phyloP scores from a whole-genome alignment of 257 asterid species.

The Knoxia roxburghii region DNA sequence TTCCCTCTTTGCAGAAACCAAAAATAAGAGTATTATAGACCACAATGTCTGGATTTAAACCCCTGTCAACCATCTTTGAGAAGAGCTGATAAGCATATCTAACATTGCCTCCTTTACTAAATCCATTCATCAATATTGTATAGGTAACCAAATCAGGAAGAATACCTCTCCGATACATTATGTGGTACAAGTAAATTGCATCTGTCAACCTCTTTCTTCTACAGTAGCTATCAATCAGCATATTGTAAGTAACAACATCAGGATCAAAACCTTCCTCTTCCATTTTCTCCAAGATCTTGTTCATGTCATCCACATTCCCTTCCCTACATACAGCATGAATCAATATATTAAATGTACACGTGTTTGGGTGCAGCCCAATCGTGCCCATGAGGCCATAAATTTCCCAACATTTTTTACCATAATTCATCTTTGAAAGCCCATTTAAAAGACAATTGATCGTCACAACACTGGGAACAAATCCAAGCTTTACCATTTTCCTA shows the following conservation, averaged over 20 bases:
- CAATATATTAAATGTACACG: slow-evolving; percentile 70
- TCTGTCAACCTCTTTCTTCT: slow-evolving; percentile 65
- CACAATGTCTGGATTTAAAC: slow-evolving; percentile 57
- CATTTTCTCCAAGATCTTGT: slow-evolving; percentile 62
- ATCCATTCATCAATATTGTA: slow-evolving; percentile 66
- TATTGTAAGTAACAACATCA: slow-evolving; percentile 69
- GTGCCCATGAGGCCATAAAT: slow-evolving; percentile 52
- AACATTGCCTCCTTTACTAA: slow-evolving; percentile 58
- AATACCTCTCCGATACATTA: slow-evolving; percentile 57
- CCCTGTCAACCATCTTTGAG: slow-evolving; percentile 55
- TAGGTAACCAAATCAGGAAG: slow-evolving; percentile 71
- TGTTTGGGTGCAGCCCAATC: slow-evolving; percentile 57
- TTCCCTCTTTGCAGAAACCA: slow-evolving; percentile 74
- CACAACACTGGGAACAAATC: slow-evolving; percentile 57
- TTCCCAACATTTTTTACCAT: slow-evolving; percentile 63
- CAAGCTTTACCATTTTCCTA: slow-evolving; percentile 42
- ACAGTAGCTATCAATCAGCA: slow-evolving; percentile 67
- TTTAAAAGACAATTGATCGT: slow-evolving; percentile 55
- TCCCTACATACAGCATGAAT: slow-evolving; percentile 58
- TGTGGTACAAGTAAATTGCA: slow-evolving; percentile 63
- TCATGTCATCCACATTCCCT: slow-evolving; percentile 58
- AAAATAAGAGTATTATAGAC: slow-evolving; percentile 60
- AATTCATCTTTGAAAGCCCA: slow-evolving; percentile 51
- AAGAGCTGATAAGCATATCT: slow-evolving; percentile 66
- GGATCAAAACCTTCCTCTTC: slow-evolving; percentile 84